Conservation (phyloP, 1,284 basidiomycete species). For the Rhodotorula sp. region DNA sequence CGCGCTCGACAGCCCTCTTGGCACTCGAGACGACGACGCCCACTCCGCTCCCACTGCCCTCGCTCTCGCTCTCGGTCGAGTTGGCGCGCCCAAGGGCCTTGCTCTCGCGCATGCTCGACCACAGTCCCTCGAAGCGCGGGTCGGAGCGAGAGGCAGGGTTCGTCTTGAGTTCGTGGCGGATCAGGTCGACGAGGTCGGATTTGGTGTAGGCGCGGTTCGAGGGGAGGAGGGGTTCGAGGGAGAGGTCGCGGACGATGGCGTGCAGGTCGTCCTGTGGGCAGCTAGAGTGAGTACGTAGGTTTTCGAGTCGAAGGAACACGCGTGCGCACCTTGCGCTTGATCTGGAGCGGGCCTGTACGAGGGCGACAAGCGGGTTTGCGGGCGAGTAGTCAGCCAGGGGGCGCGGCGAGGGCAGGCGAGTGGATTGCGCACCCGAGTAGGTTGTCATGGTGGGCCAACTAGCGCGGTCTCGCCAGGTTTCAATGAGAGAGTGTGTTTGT, state of each 20-base stretch:
- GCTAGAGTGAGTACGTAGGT: not conserved
- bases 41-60: not conserved
- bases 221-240: not conserved
- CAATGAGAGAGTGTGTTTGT: no score
- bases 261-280: constrained; percentile 8
- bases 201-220: constrained; percentile 6
- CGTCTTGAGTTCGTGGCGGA: constrained; percentile 13
- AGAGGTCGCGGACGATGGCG: constrained; percentile 7
- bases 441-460: not conserved
- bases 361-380: not conserved
- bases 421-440: not conserved
- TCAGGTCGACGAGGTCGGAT: constrained; percentile 13
- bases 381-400: not conserved
- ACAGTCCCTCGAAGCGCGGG: constrained; percentile 19
- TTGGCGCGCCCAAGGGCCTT: not conserved
- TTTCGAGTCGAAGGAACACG: no score
- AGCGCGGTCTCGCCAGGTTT: no score
- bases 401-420: no score
- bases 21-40: not conserved
- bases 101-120: constrained; percentile 25
- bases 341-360: not conserved
- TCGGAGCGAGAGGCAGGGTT: constrained; percentile 5
- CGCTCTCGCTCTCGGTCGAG: not conserved
- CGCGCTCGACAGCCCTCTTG: constrained; percentile 10
- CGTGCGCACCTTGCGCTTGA: not conserved